Evolutionary conservation across 2,329 filamentous ascomycete species (phyloP), one percentile per base, ranked within the genome.

Genomic region (Xylariomycetidae sp.): DNA sequence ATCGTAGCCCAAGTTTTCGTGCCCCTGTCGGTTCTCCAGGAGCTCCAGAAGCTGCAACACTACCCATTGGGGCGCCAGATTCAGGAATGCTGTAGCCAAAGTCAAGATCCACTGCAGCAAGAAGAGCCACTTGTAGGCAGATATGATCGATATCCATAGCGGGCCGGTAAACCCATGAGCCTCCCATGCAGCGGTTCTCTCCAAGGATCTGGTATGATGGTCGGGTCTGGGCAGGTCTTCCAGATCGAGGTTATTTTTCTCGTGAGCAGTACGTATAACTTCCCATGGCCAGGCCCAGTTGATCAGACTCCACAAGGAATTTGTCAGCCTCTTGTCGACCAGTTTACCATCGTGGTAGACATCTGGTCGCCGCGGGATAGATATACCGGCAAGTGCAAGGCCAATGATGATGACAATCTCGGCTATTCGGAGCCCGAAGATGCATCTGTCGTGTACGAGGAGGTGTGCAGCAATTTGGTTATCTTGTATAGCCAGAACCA

Each of bases 21-120:
- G 70, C 2, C 53, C 50, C 4, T 62, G 57, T 10, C 74, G 67
- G 11, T 53, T 55, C 56, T 90, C 84, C 7, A 90, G 66, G 2
- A 74, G 67, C 20, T 67, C 67, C 14, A 90, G 69, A 10, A 90
- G 71, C 29, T 74, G 72, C 37, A 81, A 67, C 42, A 86, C 76
- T 17, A 80, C 73, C 54, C 81, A 76, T 49, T 87, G 85, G 1
- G 85, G 85, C 0, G 76, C 72, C 37, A 88, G 80, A 35, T 77
- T 77, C n/a, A 83, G 47, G 18, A 81, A 46, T 7, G 74, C 72
- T 14, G 69, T 66, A 6, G 69, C 40, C 1, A 77, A 38, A 10
- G 76, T 77, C 6, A 85, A 52, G 2, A 60, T 28, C 63, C 74
- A 80, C 57, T 88, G 84, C 7, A 74, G 35, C 2, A 66, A 45